Evolutionary conservation across 768 basidiomycete genomes (phyloP).

Genomic region (Rhizopogon sp.): DNA sequence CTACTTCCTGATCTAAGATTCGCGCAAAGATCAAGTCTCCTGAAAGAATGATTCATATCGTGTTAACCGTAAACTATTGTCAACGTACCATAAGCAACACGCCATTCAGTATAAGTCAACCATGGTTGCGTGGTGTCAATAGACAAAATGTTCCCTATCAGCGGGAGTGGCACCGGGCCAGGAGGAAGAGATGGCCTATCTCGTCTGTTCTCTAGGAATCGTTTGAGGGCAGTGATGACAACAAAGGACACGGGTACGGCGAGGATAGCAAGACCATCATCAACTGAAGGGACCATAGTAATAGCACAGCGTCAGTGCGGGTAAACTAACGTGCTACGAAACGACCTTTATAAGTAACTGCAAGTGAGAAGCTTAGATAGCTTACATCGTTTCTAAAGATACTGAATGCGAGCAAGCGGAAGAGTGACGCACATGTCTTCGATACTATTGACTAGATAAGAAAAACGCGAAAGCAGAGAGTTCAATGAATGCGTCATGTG

Average conservation of each 20-base stretch:
- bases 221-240: no score
- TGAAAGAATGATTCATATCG: not conserved
- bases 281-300: constrained; percentile 53
- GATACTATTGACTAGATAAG: no score
- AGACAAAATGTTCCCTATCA: constrained; percentile 28
- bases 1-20: constrained; percentile 21
- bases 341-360: no score
- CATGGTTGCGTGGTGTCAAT: constrained; percentile 25
- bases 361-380: no score
- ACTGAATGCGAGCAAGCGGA: no score
- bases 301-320: no score
- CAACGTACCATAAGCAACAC: constrained; percentile 16
- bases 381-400: no score
- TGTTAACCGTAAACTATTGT: not conserved
- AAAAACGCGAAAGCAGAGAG: no score
- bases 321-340: no score
- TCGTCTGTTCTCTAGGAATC: no score
- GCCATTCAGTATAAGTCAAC: constrained; percentile 28
- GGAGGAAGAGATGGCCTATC: constrained; percentile 21
- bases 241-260: constrained; percentile 24
- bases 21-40: constrained; percentile 27
- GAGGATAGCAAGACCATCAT: constrained; percentile 48
- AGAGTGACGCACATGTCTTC: no score
- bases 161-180: constrained; percentile 27
- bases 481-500: no score